phyloP scores from a whole-genome alignment of 2,329 filamentous ascomycete species.

The Aspergillus pseudonomiae region DNA sequence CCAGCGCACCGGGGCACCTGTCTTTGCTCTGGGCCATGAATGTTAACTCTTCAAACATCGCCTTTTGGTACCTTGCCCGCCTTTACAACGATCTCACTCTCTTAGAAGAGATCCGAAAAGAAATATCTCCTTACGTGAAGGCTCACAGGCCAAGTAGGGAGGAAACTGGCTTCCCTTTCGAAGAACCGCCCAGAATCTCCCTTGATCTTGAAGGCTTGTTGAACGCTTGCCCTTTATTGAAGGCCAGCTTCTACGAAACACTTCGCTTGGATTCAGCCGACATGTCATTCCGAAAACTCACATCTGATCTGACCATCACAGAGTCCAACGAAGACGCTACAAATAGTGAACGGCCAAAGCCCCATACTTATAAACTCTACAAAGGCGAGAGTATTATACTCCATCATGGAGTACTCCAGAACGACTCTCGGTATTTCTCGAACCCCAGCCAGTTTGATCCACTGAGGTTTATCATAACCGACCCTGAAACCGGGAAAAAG shows the following conservation, averaged over 20 bases:
- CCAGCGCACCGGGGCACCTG: conserved; percentile 48
- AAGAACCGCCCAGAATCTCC: conserved; percentile 46
- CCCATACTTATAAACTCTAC: conserved; percentile 44
- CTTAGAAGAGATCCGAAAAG: conserved; percentile 46
- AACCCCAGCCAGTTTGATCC: conserved; percentile 49
- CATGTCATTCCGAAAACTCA: conserved; percentile 47
- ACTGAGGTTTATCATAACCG: conserved; percentile 50
- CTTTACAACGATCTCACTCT: conserved; percentile 48
- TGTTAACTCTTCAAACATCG: conserved; percentile 55
- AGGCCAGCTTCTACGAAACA: conserved; percentile 51
- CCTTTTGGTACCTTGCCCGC: conserved; percentile 56
- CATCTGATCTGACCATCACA: conserved; percentile 41
- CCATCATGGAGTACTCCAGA: conserved; percentile 49
- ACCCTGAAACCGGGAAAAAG: conserved; percentile 39
- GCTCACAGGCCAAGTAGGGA: conserved; percentile 39
- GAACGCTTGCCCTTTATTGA: conserved; percentile 50
- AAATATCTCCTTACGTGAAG: conserved; percentile 48
- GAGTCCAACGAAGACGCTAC: conserved; percentile 44
- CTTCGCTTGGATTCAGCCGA: conserved; percentile 48
- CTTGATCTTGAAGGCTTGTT: conserved; percentile 47
- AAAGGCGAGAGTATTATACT: conserved; percentile 49
- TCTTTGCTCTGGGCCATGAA: conserved; percentile 60
- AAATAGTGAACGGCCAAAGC: conserved; percentile 27
- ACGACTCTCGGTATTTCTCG: conserved; percentile 43
- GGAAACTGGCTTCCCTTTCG: conserved; percentile 46